Conservation (phyloP, 2,329 filamentous ascomycete species). For the Epichloe festucae region DNA sequence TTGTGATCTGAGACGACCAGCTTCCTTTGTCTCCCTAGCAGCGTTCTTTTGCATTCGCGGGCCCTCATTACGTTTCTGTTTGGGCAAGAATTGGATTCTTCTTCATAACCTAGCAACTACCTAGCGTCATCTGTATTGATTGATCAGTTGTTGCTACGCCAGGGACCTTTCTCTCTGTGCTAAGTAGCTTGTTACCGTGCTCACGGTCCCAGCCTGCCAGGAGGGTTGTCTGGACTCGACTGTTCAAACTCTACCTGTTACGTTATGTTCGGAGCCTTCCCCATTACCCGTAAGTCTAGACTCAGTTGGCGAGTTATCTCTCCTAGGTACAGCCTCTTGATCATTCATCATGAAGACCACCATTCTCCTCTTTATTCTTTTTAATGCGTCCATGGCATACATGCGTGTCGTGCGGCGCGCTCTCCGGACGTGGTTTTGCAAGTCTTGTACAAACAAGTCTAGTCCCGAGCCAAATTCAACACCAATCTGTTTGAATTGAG, state of each 20-base stretch:
- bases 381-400: not conserved
- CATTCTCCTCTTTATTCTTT: not conserved
- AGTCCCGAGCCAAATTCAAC: not conserved
- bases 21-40: not conserved
- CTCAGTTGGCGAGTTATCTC: not conserved
- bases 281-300: constrained; percentile 25
- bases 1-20: not conserved
- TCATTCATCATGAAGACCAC: not conserved
- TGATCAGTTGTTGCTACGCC: not conserved
- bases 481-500: not conserved
- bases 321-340: not conserved
- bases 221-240: not conserved
- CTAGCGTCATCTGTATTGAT: not conserved
- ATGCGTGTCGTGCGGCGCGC: not conserved
- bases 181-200: not conserved
- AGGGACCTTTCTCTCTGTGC: too few species aligned
- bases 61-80: not conserved
- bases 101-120: not conserved
- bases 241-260: not conserved
- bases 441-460: not conserved
- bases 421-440: not conserved
- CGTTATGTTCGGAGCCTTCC: constrained; percentile 31
- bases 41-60: not conserved
- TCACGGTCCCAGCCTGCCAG: not conserved
- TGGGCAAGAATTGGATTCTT: not conserved